Base-by-base conservation (phyloP, 2,329 filamentous ascomycete species). In the Trichoderma pleuroti region DNA sequence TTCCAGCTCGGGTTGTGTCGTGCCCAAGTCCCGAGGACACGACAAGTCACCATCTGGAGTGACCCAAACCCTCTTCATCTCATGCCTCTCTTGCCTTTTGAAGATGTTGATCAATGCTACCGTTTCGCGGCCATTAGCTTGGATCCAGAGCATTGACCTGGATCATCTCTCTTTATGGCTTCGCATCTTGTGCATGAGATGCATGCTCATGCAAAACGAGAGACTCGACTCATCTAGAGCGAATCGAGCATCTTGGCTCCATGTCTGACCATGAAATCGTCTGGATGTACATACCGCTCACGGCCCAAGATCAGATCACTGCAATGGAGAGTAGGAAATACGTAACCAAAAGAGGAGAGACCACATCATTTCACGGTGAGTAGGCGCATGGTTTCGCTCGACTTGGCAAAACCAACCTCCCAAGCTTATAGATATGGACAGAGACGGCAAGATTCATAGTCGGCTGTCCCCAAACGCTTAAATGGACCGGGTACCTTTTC, bases 211-310 rank as follows among this genome's bases (percentile, higher is more conserved):
- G 32, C 59, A 7, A 57, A 26, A 12, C 16, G 46, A 12, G 46
- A 12, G 5, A 39, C 30, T 32, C 59, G 5, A 63, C 24, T n/a
- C 56, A 34, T 24, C 18, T 70, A 7, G 39, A 62, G 11, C 42
- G 16, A 8, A 63, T 63, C 42, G 12, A 39, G 7, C 63, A 70
- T 49, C 12, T 63, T 3, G n/a, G 36, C n/a, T 18, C 28, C 8
- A 30, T 64, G 11, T 21, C 36, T 10, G 18, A 4, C 59, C 18
- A 28, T 14, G 30, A 36, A 5, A 7, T 49, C 26, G 14, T 12
- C 7, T 64, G 68, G 60, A 64, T 57, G 14, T 70, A 70, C 36
- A 26, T 70, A n/a, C 60, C 68, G 8, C 10, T 64, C 9, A 28
- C 60, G 1, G 32, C 46, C 12, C 30, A 28, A 10, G 68, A 70